A percentile compares a stretch with the other conserved stretches of the same genome.
These are phyloP conservation scores for Ogataea angusta DNA, from an alignment of 805 yeast genomes.

Conservation along the genomic window DNA sequence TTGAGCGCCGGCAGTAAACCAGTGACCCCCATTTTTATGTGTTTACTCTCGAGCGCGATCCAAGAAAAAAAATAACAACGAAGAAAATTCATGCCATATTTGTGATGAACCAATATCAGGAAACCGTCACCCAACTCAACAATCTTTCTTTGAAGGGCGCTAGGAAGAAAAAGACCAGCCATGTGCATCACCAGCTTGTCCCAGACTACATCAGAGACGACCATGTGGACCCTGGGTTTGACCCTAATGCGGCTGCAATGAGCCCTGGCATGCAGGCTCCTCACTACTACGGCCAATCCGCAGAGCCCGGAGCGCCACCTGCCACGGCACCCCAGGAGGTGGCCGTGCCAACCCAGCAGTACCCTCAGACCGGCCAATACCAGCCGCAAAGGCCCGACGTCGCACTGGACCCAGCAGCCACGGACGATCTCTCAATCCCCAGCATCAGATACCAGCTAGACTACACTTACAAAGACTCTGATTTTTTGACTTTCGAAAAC, in stretches of 20 bases:
- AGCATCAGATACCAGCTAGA: conserved; percentile 33
- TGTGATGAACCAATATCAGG: conserved; percentile 9
- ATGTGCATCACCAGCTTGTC: conserved; percentile 28
- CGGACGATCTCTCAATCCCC: conserved; percentile 36
- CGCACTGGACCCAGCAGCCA: conserved; percentile 8
- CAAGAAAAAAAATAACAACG: conserved; percentile 6
- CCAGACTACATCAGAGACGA: conserved; percentile 13
- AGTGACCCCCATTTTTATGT: conserved; percentile 65
- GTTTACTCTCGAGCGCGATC: conserved; percentile 9
- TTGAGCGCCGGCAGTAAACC: conserved; percentile 80
- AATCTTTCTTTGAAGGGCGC: conserved; percentile 12
- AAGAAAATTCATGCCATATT: conserved; percentile 1
- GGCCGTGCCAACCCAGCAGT: background rate
- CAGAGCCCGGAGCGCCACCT: background rate
- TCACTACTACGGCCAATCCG: conserved; percentile 10
- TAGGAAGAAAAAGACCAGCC: conserved; percentile 25
- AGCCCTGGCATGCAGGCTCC: conserved; percentile 29
- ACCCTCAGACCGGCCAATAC: conserved; percentile 2
- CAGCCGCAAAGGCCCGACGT: background rate
- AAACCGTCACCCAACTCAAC: conserved; percentile 14
- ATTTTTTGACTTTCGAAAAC: conserved; percentile 71
- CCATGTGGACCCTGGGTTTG: conserved; percentile 19
- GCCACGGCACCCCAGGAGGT: background rate
- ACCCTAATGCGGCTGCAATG: conserved; percentile 33
- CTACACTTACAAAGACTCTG: conserved; percentile 35